Conservation (phyloP, 768 basidiomycete species). For the Tricholoma terreum region DNA sequence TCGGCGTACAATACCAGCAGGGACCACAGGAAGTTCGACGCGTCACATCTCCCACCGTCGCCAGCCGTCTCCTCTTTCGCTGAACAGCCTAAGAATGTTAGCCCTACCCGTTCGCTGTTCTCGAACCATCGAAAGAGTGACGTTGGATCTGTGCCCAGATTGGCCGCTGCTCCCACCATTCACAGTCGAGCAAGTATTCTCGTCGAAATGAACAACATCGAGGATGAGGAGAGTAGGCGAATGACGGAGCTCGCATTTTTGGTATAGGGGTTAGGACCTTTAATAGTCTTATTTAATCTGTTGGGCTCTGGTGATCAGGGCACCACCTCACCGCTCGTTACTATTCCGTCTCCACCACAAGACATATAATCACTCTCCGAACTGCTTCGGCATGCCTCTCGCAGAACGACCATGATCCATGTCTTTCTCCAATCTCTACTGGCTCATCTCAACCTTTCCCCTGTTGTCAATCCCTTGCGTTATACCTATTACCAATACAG, state of each 20-base stretch:
- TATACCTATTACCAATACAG: too few relatives aligned
- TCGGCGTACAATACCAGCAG: slow-evolving; percentile 18
- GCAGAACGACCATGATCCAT: too few relatives aligned
- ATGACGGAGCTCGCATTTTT: slow-evolving; percentile 74
- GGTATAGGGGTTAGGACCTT: slow-evolving; percentile 21
- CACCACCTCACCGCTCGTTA: background rate
- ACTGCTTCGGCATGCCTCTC: too few relatives aligned
- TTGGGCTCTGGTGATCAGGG: background rate
- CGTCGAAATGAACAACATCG: slow-evolving; percentile 48
- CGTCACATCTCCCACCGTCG: slow-evolving; percentile 38
- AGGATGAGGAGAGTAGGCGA: slow-evolving; percentile 66
- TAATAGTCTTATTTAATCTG: background rate
- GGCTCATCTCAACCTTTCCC: too few relatives aligned
- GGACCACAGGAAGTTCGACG: slow-evolving; percentile 21
- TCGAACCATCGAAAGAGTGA: slow-evolving; percentile 6
- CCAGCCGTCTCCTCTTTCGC: slow-evolving; percentile 24
- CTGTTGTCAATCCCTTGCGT: too few relatives aligned
- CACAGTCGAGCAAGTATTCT: slow-evolving; percentile 59
- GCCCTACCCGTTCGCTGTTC: slow-evolving; percentile 5
- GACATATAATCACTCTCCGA: background rate
- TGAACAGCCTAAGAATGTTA: background rate
- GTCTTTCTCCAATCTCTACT: too few relatives aligned
- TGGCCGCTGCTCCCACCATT: slow-evolving; percentile 54
- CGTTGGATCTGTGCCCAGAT: slow-evolving; percentile 21
- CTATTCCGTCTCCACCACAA: background rate